Conservation (phyloP, 805 yeast species). For the Candida boleticola region DNA sequence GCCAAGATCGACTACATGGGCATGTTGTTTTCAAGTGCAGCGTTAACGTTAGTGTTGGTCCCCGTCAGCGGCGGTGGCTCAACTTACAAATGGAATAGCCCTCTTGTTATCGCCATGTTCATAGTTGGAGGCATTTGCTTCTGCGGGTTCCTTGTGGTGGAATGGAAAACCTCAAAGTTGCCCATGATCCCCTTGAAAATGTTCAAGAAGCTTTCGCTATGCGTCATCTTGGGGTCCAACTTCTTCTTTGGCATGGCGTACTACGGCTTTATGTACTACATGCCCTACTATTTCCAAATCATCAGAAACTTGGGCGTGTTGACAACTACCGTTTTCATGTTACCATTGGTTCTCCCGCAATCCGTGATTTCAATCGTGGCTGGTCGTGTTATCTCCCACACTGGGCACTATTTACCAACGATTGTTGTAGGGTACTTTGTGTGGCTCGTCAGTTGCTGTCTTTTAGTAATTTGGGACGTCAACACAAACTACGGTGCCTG, state of each 20-base stretch:
- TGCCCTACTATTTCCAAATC: constrained; percentile 50
- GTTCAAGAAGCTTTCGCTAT: constrained; percentile 34
- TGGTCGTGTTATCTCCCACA: constrained; percentile 45
- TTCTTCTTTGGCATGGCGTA: constrained; percentile 50
- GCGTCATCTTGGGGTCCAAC: constrained; percentile 29
- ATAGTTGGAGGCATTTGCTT: constrained; percentile 33
- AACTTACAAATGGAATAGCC: constrained; percentile 52
- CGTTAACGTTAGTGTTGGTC: constrained; percentile 49
- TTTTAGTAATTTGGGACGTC: constrained; percentile 30
- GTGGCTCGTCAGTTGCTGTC: constrained; percentile 42
- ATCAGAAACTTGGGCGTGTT: constrained; percentile 41
- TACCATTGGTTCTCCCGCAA: constrained; percentile 46
- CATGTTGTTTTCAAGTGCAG: constrained; percentile 45
- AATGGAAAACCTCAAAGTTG: constrained; percentile 45
- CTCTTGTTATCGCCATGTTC: constrained; percentile 33
- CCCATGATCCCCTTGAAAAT: constrained; percentile 56
- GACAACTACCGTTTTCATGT: constrained; percentile 37
- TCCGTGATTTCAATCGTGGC: constrained; percentile 40
- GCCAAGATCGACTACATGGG: constrained; percentile 54
- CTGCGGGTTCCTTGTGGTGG: constrained; percentile 46
- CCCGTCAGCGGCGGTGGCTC: constrained; percentile 65
- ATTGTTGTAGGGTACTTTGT: constrained; percentile 39
- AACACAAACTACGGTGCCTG: constrained; percentile 32
- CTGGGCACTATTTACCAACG: constrained; percentile 42
- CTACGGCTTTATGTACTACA: constrained; percentile 44